Evolutionary conservation across 2,329 filamentous ascomycete genomes (phyloP).

Genomic region (Rutstroemia sp.): DNA sequence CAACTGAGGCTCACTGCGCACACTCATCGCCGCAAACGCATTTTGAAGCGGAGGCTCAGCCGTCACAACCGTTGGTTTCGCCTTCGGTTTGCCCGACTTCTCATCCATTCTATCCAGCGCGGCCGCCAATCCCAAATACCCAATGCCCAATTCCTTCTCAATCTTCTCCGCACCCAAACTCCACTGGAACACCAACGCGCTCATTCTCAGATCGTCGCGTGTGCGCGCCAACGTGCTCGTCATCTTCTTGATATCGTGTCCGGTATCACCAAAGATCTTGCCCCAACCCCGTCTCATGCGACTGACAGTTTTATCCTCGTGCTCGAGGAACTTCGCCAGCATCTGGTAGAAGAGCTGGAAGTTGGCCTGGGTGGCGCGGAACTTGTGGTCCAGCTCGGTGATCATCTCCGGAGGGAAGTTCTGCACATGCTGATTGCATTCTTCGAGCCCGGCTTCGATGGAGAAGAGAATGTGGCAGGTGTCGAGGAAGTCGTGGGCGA

Average conservation of each 20-base stretch:
- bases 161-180: constrained; percentile 50
- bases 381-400: constrained; percentile 56
- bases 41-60: not conserved
- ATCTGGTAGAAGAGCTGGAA: constrained; percentile 58
- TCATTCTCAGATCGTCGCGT: constrained; percentile 55
- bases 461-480: constrained; percentile 59
- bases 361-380: constrained; percentile 52
- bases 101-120: constrained; percentile 47
- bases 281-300: constrained; percentile 46
- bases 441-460: constrained; percentile 58
- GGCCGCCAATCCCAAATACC: constrained; percentile 59
- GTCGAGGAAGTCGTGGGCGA: constrained; percentile 61
- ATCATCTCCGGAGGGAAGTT: constrained; percentile 53
- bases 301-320: constrained; percentile 1
- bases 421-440: constrained; percentile 42
- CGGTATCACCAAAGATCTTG: constrained; percentile 51
- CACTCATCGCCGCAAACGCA: not conserved
- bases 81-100: constrained; percentile 7
- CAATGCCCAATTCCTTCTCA: constrained; percentile 55
- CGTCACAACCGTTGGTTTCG: not conserved
- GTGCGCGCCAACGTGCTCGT: constrained; percentile 48
- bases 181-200: constrained; percentile 58
- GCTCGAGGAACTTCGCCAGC: constrained; percentile 45
- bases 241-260: constrained; percentile 51
- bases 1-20: not conserved